These are phyloP conservation scores for Yarrowia osloensis DNA, from an alignment of 805 yeast genomes.

Conservation along the genomic window DNA sequence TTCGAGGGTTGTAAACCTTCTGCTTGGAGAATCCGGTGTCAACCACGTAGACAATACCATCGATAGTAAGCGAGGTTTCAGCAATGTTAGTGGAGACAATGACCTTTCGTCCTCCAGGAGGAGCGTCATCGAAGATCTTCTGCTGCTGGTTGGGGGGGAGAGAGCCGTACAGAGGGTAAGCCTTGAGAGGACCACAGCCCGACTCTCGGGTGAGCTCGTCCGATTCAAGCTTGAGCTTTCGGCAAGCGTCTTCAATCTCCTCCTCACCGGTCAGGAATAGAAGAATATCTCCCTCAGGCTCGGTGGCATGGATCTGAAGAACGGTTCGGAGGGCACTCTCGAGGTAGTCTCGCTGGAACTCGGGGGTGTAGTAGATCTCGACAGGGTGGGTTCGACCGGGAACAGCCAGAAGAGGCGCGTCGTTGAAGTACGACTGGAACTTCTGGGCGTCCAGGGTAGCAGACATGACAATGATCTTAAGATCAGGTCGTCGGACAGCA, in stretches of 20 bases:
- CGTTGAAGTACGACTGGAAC: constrained; percentile 83
- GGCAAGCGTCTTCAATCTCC: constrained; percentile 95
- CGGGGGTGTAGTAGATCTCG: constrained; percentile 95
- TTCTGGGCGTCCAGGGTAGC: constrained; percentile 97
- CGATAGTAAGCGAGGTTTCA: constrained; percentile 95
- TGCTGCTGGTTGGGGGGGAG: constrained; percentile 96
- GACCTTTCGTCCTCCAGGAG: constrained; percentile 85
- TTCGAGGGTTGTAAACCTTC: constrained; percentile 93
- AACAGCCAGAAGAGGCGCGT: constrained; percentile 92
- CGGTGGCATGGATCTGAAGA: constrained; percentile 94
- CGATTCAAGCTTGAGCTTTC: constrained; percentile 82
- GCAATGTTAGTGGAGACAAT: constrained; percentile 94
- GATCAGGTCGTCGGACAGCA: constrained; percentile 74
- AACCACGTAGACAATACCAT: constrained; percentile 94
- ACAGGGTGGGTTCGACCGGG: constrained; percentile 99
- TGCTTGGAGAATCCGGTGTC: constrained; percentile 98
- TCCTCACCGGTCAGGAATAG: constrained; percentile 94
- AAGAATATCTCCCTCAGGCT: constrained; percentile 86
- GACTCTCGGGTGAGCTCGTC: constrained; percentile 89
- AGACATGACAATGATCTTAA: constrained; percentile 93
- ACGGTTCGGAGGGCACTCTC: constrained; percentile 96
- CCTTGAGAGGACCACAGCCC: constrained; percentile 83
- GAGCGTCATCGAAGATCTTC: constrained; percentile 89
- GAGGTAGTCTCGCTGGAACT: constrained; percentile 89
- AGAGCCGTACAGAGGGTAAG: constrained; percentile 94